These are phyloP conservation scores for Solanum boliviense DNA, from an alignment of 257 asterid genomes.

Conservation along the genomic window DNA sequence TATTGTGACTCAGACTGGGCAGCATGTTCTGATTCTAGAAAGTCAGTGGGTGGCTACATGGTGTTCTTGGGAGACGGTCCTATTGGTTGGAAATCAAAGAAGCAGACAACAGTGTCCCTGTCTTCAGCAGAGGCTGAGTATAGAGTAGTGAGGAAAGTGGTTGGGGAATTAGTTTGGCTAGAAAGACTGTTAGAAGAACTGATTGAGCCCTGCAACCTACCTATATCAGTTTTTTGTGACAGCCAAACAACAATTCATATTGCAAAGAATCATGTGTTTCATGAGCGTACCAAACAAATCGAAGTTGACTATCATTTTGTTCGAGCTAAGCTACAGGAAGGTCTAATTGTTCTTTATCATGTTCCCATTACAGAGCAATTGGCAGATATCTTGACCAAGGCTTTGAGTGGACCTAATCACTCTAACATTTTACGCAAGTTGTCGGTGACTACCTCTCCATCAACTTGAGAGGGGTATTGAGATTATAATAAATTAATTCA, in stretches of 20 bases:
- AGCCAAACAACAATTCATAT: neutral
- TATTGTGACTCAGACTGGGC: neutral
- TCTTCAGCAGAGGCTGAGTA: no score
- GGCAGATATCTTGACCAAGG: neutral
- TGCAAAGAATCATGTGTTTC: neutral
- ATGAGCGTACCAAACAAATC: neutral
- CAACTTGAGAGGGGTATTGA: neutral
- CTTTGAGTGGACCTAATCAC: no score
- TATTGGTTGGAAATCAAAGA: neutral
- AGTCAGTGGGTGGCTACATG: neutral
- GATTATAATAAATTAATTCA: no score
- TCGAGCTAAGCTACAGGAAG: neutral
- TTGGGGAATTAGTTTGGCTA: neutral
- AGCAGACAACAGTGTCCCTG: neutral
- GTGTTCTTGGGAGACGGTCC: neutral
- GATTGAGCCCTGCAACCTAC: neutral
- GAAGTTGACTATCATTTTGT: neutral
- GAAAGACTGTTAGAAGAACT: no score
- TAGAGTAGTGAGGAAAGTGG: neutral
- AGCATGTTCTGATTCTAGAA: neutral
- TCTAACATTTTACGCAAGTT: neutral
- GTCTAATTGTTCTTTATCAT: neutral
- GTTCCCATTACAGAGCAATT: no score
- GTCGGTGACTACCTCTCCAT: neutral
- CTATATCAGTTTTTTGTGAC: no score